phyloP scores from a whole-genome alignment of 208 protist species.

The Leishmania aethiopica region DNA sequence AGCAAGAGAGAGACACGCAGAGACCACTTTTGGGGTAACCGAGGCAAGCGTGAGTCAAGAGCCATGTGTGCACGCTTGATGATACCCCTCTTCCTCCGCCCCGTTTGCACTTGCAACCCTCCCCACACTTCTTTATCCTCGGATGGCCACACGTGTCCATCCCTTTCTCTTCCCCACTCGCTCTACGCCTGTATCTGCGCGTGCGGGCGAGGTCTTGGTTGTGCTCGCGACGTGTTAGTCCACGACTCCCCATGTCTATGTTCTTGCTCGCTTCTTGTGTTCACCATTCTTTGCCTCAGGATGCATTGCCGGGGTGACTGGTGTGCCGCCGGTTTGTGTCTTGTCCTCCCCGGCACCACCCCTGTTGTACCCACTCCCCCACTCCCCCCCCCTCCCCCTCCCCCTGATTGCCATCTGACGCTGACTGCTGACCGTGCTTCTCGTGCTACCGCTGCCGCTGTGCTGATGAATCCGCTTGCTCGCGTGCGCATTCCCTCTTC shows the following conservation, averaged over 20 bases:
- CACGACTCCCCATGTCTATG: too few relatives aligned
- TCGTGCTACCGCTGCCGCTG: neutral
- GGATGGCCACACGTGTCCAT: neutral
- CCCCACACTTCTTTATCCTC: neutral
- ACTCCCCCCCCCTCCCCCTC: neutral
- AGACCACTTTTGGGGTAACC: neutral
- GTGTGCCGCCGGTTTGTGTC: neutral
- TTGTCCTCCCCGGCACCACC: neutral
- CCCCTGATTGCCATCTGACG: neutral
- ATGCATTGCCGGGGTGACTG: neutral
- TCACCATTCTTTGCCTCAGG: neutral
- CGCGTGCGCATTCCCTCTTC: neutral
- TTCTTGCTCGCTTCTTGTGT: neutral
- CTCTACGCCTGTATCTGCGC: neutral
- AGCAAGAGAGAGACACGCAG: neutral
- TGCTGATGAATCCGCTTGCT: neutral
- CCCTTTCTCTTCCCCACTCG: neutral
- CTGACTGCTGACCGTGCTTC: neutral
- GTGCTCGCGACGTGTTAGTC: neutral
- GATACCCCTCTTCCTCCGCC: neutral
- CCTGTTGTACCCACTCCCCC: neutral
- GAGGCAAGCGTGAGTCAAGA: neutral
- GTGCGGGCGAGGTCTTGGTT: too few relatives aligned
- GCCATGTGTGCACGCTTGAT: neutral
- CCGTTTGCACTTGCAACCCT: neutral